These are phyloP conservation scores for Neopestalotiopsis rosae DNA, from an alignment of 2,329 filamentous ascomycete species.

Conservation along the genomic window DNA sequence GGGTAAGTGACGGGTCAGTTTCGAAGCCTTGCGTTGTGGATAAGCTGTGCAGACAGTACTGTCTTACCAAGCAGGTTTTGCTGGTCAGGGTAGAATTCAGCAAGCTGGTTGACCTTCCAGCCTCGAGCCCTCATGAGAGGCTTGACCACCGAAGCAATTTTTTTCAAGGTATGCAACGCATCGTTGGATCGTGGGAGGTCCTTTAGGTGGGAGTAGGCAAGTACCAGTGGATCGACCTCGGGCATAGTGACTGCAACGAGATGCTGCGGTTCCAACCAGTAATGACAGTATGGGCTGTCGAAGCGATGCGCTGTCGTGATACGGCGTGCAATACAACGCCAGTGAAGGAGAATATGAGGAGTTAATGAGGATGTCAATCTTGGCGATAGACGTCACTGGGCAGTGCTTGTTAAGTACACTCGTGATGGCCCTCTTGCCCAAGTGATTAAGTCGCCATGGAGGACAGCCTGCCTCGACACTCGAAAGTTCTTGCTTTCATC, in stretches of 20 bases:
- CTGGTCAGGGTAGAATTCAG: conserved; percentile 84
- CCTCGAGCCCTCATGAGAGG: conserved; percentile 88
- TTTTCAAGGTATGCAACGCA: conserved; percentile 69
- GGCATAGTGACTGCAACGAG: conserved; percentile 36
- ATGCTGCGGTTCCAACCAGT: background rate
- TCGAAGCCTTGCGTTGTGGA: background rate
- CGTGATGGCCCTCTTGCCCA: background rate
- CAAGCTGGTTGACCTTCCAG: conserved; percentile 80
- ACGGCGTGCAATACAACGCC: background rate
- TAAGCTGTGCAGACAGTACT: background rate
- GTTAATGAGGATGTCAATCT: background rate
- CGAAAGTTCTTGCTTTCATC: background rate
- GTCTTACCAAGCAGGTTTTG: conserved; percentile 70
- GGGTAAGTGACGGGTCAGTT: conserved; percentile 5
- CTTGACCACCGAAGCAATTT: conserved; percentile 87
- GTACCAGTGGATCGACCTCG: conserved; percentile 51
- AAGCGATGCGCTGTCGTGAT: no score
- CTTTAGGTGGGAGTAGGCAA: conserved; percentile 54
- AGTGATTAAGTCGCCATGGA: background rate
- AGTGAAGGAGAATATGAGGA: background rate
- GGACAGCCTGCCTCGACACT: background rate
- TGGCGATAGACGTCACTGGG: background rate
- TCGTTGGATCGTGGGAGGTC: conserved; percentile 53
- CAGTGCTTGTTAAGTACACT: background rate
- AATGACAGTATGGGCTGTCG: no score